Evolutionary conservation across 2,329 filamentous ascomycete species (phyloP).

Genomic region (Cytospora piceicola): DNA sequence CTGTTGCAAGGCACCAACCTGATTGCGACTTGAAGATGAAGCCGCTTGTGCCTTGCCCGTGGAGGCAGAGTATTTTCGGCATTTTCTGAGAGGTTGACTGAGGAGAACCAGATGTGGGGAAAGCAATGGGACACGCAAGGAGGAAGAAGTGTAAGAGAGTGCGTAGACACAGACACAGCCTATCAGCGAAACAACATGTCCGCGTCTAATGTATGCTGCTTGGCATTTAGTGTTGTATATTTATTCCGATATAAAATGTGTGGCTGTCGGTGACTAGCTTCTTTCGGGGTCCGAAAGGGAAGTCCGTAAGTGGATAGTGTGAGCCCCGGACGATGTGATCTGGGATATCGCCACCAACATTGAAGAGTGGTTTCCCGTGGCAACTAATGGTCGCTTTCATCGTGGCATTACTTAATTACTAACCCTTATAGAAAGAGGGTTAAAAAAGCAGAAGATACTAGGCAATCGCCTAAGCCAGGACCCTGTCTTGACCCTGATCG

Average conservation of each 20-base stretch:
- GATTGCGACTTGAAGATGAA: conserved; percentile 44
- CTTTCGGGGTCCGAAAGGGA: conserved; percentile 27
- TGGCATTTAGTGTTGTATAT: conserved; percentile 11
- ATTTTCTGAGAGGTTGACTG: neutral
- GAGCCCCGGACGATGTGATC: conserved; percentile 3
- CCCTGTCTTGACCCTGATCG: neutral
- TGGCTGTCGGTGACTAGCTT: conserved; percentile 7
- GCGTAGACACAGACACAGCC: neutral
- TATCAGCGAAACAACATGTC: neutral
- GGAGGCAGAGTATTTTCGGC: conserved; percentile 41
- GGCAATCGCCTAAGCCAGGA: neutral
- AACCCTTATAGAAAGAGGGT: too few species aligned
- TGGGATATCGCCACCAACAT: neutral
- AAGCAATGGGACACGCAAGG: neutral
- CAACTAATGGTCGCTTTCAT: neutral
- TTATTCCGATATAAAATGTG: neutral
- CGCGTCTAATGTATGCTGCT: neutral
- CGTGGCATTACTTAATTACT: neutral
- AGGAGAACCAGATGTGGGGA: neutral
- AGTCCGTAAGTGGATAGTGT: conserved; percentile 18
- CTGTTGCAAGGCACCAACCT: conserved; percentile 33
- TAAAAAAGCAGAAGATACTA: neutral
- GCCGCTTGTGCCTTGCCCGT: conserved; percentile 44
- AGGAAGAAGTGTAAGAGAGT: neutral
- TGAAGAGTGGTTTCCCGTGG: neutral